Evolutionary conservation across 2,329 filamentous ascomycete genomes (phyloP).

Genomic region (Penicillium aurantiogriseum): DNA sequence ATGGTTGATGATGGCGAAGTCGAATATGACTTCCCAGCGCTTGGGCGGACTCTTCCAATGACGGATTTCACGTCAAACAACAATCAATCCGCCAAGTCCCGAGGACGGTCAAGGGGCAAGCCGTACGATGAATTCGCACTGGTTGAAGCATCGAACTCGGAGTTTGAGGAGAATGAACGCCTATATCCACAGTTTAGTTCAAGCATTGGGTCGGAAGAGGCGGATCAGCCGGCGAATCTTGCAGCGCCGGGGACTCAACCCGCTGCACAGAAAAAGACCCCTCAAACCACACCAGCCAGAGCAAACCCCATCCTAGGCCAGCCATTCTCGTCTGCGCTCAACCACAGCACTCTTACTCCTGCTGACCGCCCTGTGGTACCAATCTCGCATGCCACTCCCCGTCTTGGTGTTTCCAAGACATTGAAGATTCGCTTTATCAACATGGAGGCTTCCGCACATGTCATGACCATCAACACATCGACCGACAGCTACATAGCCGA

Average conservation of each 20-base stretch:
- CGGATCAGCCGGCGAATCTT: slow-evolving; percentile 24
- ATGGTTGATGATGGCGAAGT: slow-evolving; percentile 68
- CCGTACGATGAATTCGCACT: slow-evolving; percentile 67
- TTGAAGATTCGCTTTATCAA: slow-evolving; percentile 62
- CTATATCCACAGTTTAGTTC: slow-evolving; percentile 53
- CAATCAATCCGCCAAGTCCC: slow-evolving; percentile 54
- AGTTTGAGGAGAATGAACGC: slow-evolving; percentile 59
- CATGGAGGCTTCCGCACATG: slow-evolving; percentile 55
- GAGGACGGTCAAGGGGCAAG: slow-evolving; percentile 60
- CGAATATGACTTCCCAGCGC: slow-evolving; percentile 63
- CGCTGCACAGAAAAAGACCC: slow-evolving; percentile 22
- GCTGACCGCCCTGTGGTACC: slow-evolving; percentile 48
- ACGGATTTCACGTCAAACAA: slow-evolving; percentile 67
- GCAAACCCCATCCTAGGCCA: slow-evolving; percentile 47
- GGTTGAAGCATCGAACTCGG: slow-evolving; percentile 57
- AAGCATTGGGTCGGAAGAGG: slow-evolving; percentile 32
- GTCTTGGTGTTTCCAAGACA: slow-evolving; percentile 58
- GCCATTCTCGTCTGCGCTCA: slow-evolving; percentile 47
- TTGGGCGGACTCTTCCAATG: slow-evolving; percentile 57
- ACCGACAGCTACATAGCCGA: slow-evolving; percentile 68
- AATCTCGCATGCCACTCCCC: slow-evolving; percentile 50
- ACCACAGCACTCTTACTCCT: slow-evolving; percentile 46
- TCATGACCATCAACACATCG: slow-evolving; percentile 57
- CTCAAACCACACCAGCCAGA: slow-evolving; percentile 21
- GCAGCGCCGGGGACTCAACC: slow-evolving; percentile 25